phyloP scores from a whole-genome alignment of 306 rosid species.

The Phaseolus lunatus region DNA sequence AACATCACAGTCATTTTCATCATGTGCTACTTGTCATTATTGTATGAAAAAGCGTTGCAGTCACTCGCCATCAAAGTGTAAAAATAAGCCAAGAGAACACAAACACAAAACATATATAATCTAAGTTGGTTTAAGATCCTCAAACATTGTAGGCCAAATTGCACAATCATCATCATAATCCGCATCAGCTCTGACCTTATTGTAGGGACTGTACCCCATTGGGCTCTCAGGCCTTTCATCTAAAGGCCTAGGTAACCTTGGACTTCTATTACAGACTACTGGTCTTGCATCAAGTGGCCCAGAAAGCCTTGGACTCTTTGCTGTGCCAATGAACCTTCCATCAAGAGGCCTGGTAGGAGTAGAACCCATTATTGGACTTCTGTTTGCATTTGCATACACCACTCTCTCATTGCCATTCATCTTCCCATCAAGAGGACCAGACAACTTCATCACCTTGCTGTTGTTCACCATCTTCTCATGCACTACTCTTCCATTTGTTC shows the following conservation, averaged over 20 bases:
- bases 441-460: constrained; percentile 46
- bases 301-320: constrained; percentile 57
- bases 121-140: constrained; percentile 86
- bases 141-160: constrained; percentile 77
- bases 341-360: constrained; percentile 29
- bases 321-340: constrained; percentile 40
- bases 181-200: constrained; percentile 48
- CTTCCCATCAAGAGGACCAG: constrained; percentile 88
- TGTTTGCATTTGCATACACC: constrained; percentile 40
- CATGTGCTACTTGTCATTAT: constrained; percentile 3
- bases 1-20: constrained; percentile 4
- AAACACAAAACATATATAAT: constrained; percentile 37
- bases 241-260: constrained; percentile 43
- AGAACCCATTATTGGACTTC: constrained; percentile 48
- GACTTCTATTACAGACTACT: constrained; percentile 37
- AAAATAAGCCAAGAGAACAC: background rate
- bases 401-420: constrained; percentile 41
- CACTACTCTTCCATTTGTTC: constrained; percentile 36
- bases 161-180: constrained; percentile 66
- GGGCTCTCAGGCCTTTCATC: constrained; percentile 54
- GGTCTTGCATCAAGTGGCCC: constrained; percentile 51
- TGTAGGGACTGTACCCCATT: constrained; percentile 48
- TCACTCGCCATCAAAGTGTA: constrained; percentile 15
- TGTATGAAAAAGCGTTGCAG: background rate
- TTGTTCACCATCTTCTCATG: constrained; percentile 31